phyloP scores from a whole-genome alignment of 2,329 filamentous ascomycete species.

The Sarocladiaceae sp. region DNA sequence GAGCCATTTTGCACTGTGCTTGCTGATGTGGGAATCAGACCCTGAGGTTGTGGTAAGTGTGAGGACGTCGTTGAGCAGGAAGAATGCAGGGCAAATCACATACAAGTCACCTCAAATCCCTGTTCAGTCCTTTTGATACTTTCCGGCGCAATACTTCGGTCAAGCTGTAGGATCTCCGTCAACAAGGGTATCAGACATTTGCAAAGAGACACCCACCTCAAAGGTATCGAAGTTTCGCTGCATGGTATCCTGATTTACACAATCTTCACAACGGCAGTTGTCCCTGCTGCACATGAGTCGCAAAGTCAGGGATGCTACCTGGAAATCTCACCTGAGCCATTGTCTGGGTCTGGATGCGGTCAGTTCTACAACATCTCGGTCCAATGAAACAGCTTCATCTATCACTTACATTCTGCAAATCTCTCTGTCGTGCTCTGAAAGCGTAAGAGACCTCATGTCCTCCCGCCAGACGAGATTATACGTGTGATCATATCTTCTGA shows the following conservation, averaged over 20 bases:
- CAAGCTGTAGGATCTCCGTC: background rate
- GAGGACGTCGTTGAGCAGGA: background rate
- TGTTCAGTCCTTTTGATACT: conserved; percentile 20
- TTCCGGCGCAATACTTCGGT: conserved; percentile 20
- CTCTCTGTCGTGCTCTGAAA: too few species aligned
- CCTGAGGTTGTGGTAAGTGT: conserved; percentile 37
- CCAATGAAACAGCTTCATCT: too few species aligned
- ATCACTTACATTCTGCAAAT: too few species aligned
- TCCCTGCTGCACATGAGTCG: conserved; percentile 22
- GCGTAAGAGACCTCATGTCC: too few species aligned
- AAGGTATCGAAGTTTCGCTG: conserved; percentile 37
- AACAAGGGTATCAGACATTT: too few species aligned
- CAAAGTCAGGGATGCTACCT: too few species aligned
- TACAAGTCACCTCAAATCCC: conserved; percentile 30
- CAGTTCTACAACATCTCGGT: too few species aligned
- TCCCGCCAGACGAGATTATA: too few species aligned
- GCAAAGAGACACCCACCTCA: too few species aligned
- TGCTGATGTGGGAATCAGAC: conserved; percentile 63
- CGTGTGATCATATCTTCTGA: too few species aligned
- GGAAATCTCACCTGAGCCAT: conserved; percentile 11
- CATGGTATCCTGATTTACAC: conserved; percentile 35
- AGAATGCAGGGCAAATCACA: background rate
- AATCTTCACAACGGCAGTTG: conserved; percentile 35
- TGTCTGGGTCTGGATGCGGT: background rate
- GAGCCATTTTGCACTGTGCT: conserved; percentile 55